Evolutionary conservation across 305 asterid species (phyloP).

Genomic region (Fraxinus angustifolia): DNA sequence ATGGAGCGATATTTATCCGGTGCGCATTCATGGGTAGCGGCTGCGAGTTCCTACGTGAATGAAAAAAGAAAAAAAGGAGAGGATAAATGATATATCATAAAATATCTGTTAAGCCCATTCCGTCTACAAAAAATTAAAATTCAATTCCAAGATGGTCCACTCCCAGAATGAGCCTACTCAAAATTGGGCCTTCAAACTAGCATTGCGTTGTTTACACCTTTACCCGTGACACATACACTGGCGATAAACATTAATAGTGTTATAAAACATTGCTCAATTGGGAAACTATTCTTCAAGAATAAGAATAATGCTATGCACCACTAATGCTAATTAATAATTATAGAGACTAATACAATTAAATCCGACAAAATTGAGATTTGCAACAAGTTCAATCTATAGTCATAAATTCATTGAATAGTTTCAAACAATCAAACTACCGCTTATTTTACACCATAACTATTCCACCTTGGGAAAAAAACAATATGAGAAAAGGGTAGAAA

Average conservation of each 20-base stretch:
- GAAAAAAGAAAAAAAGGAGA: no score
- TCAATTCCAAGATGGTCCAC: neutral
- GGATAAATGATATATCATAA: no score
- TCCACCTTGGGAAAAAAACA: no score
- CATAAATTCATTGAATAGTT: no score
- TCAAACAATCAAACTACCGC: no score
- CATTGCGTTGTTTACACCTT: neutral
- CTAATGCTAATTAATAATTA: neutral
- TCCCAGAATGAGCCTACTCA: neutral
- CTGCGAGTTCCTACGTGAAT: no score
- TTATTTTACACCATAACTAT: no score
- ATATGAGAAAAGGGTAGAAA: no score
- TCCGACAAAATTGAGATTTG: no score
- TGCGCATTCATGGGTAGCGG: no score
- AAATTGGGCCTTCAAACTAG: neutral
- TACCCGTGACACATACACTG: neutral
- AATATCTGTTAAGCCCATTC: neutral
- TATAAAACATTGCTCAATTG: neutral
- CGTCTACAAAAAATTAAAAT: no score
- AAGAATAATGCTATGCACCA: neutral
- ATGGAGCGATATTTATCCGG: no score
- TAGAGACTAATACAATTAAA: neutral
- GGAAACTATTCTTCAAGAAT: neutral
- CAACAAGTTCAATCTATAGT: neutral
- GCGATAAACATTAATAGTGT: neutral